Conservation (phyloP, 1,284 basidiomycete genomes). For the Wallemia hederae region DNA sequence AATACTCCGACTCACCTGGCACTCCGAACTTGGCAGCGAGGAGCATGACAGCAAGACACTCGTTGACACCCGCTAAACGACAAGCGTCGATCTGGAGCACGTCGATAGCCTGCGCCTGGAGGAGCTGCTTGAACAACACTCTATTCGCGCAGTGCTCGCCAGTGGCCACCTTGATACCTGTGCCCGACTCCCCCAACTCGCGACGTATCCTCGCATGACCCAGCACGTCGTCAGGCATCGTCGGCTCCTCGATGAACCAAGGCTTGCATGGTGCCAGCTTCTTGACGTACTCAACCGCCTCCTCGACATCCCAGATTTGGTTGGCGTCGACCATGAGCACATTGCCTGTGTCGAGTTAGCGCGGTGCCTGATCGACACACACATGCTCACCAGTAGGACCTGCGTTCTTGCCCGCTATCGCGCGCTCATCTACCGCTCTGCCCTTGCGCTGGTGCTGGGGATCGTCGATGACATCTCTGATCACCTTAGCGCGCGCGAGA, state of each 20-base stretch:
- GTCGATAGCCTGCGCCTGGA: conserved; percentile 76
- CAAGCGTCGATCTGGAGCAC: conserved; percentile 92
- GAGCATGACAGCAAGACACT: conserved; percentile 69
- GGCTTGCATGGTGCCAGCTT: conserved; percentile 52
- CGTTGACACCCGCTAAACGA: conserved; percentile 68
- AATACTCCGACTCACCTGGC: conserved; percentile 3
- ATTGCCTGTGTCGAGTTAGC: conserved; percentile 20
- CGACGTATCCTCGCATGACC: conserved; percentile 50
- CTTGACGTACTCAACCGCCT: conserved; percentile 74
- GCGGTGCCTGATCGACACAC: too few species aligned
- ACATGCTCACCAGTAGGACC: conserved; percentile 43
- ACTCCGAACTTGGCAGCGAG: conserved; percentile 53
- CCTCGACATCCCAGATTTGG: conserved; percentile 81
- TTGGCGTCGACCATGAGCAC: conserved; percentile 94
- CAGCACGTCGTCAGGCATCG: conserved; percentile 66
- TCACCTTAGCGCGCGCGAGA: conserved; percentile 54
- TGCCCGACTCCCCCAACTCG: conserved; percentile 24
- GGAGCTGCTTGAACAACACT: conserved; percentile 62
- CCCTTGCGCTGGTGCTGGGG: conserved; percentile 31
- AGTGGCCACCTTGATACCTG: conserved; percentile 69
- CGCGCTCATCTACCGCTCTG: conserved; percentile 30
- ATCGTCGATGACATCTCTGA: conserved; percentile 80
- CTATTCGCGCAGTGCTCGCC: conserved; percentile 80
- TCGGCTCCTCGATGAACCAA: conserved; percentile 96
- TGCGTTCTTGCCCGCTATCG: conserved; percentile 60